Base-by-base conservation (phyloP, 768 basidiomycete species). In the Fistulinella prunicolor region DNA sequence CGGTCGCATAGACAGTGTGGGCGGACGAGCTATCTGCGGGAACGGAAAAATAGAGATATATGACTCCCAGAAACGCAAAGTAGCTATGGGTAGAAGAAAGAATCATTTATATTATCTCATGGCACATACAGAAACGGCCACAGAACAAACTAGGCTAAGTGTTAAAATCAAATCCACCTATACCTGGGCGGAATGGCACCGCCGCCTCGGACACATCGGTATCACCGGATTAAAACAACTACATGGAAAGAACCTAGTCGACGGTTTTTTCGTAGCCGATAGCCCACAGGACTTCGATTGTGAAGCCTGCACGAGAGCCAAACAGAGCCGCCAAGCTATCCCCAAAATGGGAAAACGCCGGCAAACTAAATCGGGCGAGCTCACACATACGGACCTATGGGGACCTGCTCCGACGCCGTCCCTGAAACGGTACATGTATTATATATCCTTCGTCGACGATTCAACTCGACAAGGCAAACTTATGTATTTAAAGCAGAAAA, bases 361-460 rank as follows among this genome's bases (percentile, higher is more conserved):
- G 28, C 9, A 9, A 6, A 36, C 35, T 16, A 19, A 36, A 8
- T 14, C 30, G 17, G 17, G 35, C 10, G 35, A 36, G 10, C 35
- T 36, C 13, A 36, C 35, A 4, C 35, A 36, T 19, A 36, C 17
- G 17, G 35, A 36, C 17, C 3, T 36, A 16, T 36, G 35, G 35
- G 35, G 17, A 36, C 35, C 35, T 19, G 35, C 35, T 7, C 35
- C 5, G 5, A 19, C 17, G 2, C 16, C 35, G 16, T 36, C 35
- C 4, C 17, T 17, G 9, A 57, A 60, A 7, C 61, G 61, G 0
- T 47, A 49, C 0, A 12, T 19, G 0, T 66, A 69, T 30, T 55
- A 67, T 41, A 60, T 71, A 47, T 21, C 59, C 0, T 46, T 63
- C 1, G 55, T 54, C 0, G 62, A 36, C 10, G 35, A 36, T 36